Evolutionary conservation across 1,139 yeast species (phyloP), one percentile per base, ranked within the genome.

Genomic region (Lodderomyces pseudojiufengensis): DNA sequence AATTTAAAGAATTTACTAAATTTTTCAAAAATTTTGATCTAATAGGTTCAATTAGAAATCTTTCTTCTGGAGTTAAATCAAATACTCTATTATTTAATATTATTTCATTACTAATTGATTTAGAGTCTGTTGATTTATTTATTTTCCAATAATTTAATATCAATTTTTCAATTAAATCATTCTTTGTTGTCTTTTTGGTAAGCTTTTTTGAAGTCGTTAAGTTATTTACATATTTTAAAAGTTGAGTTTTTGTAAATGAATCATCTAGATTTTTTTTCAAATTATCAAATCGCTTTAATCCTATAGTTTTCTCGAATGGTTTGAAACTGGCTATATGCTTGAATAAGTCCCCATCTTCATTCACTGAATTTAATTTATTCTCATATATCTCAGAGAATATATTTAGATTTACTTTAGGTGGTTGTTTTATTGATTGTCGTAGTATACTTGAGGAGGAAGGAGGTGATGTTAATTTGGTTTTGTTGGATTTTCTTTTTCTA

Each of bases 131-230:
- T 5, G 20, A 18, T 27, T 49, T 50, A n/a, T 40, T 42, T 1
- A 72, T 44, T 3, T 54, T 47, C 81, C 81, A 76, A 8, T 63
- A 46, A 10, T 60, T 54, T 8, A 47, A 41, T 25, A 74, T 42
- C 13, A 75, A 67, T 3, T 38, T 41, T 9, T 50, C 32, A 9
- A 50, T 34, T 25, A 55, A 37, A n/a, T 40, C 36, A 5, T 36
- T 30, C 35, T 55, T 55, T 4, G 35, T 23, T 25, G 13, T 21
- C 20, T 15, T 27, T 23, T 18, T 18, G 7, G 5, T 18, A 7
- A 18, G 7, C 7, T 18, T 18, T 18, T 5, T 18, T 5, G 20
- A 5, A 18, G 20, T 18, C 7, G 20, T 5, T 18, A 20, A n/a
- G 20, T 27, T 4, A 14, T 16, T 26, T 20, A 27, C 15, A 18